phyloP scores from a whole-genome alignment of 208 protist genomes.

The Naegleria lovaniensis region DNA sequence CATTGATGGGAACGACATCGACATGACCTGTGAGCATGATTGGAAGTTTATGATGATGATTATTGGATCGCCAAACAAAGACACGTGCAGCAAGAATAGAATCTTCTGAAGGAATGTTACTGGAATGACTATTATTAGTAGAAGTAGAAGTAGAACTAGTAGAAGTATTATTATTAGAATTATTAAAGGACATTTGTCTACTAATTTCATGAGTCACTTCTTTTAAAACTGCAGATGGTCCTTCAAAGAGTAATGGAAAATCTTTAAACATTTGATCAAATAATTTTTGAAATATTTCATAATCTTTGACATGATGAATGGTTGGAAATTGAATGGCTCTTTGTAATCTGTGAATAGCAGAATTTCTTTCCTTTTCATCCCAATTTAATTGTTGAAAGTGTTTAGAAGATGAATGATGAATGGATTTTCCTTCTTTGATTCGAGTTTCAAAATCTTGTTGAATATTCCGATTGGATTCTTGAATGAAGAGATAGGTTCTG shows the following conservation, averaged over 20 bases:
- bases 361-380: neutral
- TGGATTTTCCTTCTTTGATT: neutral
- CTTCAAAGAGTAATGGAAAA: neutral
- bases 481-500: neutral
- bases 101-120: no score
- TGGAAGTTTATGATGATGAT: neutral
- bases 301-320: neutral
- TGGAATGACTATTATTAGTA: no score
- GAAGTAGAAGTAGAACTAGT: no score
- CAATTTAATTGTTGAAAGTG: neutral
- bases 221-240: neutral
- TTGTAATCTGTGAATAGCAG: neutral
- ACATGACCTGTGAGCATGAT: neutral
- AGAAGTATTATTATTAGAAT: no score
- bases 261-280: neutral
- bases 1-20: neutral
- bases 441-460: neutral
- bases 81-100: neutral
- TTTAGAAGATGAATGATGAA: neutral
- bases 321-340: neutral
- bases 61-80: neutral
- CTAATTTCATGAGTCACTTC: neutral
- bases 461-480: neutral
- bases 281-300: neutral
- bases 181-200: no score